These are phyloP conservation scores for Pythium coloratum DNA, from an alignment of 352 stramenopile species.

Conservation along the genomic window DNA sequence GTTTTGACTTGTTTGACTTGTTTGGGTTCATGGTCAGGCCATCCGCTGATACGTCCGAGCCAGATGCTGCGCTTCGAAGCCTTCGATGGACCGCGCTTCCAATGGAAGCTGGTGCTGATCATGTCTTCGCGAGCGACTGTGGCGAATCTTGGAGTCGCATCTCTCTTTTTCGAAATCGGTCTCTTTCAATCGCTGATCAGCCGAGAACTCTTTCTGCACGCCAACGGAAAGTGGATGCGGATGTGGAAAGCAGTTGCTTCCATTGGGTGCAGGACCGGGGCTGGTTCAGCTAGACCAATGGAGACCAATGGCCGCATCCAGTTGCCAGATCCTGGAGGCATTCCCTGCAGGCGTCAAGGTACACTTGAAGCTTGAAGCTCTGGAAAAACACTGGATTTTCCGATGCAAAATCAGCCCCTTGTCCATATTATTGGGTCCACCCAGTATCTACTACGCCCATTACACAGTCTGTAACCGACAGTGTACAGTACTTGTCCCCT, in stretches of 20 bases:
- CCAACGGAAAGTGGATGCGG: neutral
- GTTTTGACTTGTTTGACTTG: neutral
- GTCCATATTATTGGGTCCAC: neutral
- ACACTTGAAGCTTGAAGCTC: neutral
- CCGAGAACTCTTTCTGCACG: neutral
- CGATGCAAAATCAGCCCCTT: neutral
- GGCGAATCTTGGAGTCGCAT: neutral
- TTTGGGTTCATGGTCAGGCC: constrained; percentile 1
- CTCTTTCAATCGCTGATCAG: neutral
- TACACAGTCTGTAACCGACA: neutral
- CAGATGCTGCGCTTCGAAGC: neutral
- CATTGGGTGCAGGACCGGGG: neutral
- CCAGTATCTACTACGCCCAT: neutral
- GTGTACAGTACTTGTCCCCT: neutral
- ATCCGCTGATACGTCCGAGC: neutral
- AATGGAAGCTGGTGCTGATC: too few species aligned
- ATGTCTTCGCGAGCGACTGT: neutral
- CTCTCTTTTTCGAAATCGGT: neutral
- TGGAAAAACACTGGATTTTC: neutral
- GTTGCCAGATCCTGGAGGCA: neutral
- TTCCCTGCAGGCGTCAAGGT: neutral
- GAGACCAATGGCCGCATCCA: neutral
- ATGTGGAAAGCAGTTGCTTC: neutral
- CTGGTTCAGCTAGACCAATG: neutral
- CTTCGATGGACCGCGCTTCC: too few species aligned